These are phyloP conservation scores for Tolypocladium nubicola DNA, from an alignment of 2,329 filamentous ascomycete genomes.

Conservation along the genomic window DNA sequence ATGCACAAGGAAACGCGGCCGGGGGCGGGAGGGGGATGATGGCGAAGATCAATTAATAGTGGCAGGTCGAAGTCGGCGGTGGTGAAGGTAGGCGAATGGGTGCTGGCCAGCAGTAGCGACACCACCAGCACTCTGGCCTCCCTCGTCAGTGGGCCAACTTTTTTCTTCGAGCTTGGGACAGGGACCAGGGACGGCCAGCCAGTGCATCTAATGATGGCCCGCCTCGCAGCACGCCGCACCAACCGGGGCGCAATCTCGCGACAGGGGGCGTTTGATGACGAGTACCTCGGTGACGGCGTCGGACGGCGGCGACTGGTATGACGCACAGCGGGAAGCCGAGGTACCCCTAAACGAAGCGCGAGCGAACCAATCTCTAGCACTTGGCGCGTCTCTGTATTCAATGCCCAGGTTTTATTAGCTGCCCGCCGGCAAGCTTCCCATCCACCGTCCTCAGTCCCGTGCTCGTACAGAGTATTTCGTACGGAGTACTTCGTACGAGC, in stretches of 20 bases:
- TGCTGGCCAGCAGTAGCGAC: background rate
- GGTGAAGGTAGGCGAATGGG: background rate
- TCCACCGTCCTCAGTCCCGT: background rate
- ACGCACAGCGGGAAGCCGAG: background rate
- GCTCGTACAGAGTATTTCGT: too few species aligned
- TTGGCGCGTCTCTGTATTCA: too few species aligned
- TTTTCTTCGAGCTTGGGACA: background rate
- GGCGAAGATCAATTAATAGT: background rate
- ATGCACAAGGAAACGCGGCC: background rate
- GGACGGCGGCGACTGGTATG: background rate
- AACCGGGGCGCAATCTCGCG: background rate
- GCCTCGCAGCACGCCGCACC: background rate
- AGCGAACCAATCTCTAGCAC: background rate
- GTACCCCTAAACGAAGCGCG: background rate
- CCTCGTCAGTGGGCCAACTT: background rate
- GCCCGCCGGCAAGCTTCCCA: background rate
- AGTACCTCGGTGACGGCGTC: background rate
- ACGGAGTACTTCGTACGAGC: too few species aligned
- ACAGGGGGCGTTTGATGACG: background rate
- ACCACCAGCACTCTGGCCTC: background rate
- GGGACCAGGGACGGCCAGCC: background rate
- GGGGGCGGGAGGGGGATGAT: background rate
- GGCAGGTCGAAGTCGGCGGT: background rate
- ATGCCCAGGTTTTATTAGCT: background rate
- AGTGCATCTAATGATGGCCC: constrained; percentile 5